Conservation (phyloP, 495 filamentous ascomycete species). For the Halenospora varia region DNA sequence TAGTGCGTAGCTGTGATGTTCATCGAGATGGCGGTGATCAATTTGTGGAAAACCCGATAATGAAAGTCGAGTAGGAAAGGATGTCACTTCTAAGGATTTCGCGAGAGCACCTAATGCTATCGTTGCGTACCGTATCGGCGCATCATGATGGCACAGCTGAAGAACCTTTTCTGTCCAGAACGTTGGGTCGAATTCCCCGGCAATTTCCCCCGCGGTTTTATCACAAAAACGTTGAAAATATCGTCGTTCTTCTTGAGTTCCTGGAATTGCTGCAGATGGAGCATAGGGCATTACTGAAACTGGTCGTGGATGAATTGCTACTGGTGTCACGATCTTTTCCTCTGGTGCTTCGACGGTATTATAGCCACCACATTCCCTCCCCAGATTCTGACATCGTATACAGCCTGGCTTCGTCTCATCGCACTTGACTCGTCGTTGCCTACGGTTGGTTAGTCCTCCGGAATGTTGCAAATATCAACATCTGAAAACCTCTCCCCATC, state of each 20-base stretch:
- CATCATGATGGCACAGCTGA: conserved; percentile 55
- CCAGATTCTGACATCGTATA: conserved; percentile 46
- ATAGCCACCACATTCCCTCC: conserved; percentile 53
- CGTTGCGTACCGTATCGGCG: conserved; percentile 62
- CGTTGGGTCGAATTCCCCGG: conserved; percentile 55
- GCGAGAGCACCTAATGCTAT: conserved; percentile 62
- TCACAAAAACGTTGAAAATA: conserved; percentile 59
- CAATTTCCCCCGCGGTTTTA: conserved; percentile 53
- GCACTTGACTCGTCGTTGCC: conserved; percentile 50
- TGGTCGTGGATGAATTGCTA: conserved; percentile 24
- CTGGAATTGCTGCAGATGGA: conserved; percentile 21
- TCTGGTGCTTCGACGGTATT: conserved; percentile 25
- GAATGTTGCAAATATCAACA: not conserved
- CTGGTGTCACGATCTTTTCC: conserved; percentile 20
- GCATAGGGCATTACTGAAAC: conserved; percentile 23
- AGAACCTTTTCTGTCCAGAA: conserved; percentile 58
- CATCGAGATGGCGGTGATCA: conserved; percentile 24
- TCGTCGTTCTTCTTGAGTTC: conserved; percentile 41
- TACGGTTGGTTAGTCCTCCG: conserved; percentile 10
- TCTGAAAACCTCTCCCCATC: not conserved
- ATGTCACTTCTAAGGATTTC: conserved; percentile 37
- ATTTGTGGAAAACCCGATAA: conserved; percentile 26
- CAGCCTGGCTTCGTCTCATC: conserved; percentile 56
- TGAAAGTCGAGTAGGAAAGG: conserved; percentile 23
- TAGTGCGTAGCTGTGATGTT: conserved; percentile 25